Conservation (phyloP, 2,329 filamentous ascomycete species). For the Alternaria sp. region DNA sequence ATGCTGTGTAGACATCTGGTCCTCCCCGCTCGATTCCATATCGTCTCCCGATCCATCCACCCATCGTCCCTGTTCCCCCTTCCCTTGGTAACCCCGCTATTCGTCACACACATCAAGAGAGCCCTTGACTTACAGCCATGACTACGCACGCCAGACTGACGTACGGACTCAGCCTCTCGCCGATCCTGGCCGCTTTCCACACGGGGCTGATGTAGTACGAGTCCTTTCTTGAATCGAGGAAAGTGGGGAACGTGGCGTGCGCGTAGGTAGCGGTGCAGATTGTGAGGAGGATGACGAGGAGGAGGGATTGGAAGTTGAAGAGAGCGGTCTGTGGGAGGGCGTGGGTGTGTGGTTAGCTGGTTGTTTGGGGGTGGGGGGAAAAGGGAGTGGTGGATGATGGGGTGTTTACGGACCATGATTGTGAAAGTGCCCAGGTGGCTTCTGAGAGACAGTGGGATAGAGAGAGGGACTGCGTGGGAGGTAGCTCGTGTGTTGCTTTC, state of each 20-base stretch:
- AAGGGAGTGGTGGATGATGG: neutral
- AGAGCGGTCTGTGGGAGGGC: conserved; percentile 81
- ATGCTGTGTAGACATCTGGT: neutral
- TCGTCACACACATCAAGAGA: neutral
- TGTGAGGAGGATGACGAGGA: conserved; percentile 91
- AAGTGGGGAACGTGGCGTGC: conserved; percentile 86
- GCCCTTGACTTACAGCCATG: conserved; percentile 76
- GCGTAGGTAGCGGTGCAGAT: conserved; percentile 97
- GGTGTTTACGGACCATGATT: conserved; percentile 22
- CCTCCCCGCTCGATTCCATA: too few species aligned
- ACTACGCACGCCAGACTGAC: conserved; percentile 91
- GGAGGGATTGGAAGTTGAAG: conserved; percentile 98
- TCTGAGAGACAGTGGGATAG: neutral
- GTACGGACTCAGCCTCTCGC: conserved; percentile 92
- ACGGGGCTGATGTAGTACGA: conserved; percentile 84
- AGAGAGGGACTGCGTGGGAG: neutral
- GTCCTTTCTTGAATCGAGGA: conserved; percentile 93
- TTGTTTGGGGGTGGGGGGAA: neutral
- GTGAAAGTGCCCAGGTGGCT: neutral
- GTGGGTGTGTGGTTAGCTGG: neutral
- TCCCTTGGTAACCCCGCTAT: neutral
- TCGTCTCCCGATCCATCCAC: neutral
- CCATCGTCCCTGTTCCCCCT: neutral
- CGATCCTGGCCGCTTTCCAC: conserved; percentile 94
- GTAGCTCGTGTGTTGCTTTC: neutral